Conservation (phyloP, 2,329 filamentous ascomycete species). For the Fusarium nelsonii region DNA sequence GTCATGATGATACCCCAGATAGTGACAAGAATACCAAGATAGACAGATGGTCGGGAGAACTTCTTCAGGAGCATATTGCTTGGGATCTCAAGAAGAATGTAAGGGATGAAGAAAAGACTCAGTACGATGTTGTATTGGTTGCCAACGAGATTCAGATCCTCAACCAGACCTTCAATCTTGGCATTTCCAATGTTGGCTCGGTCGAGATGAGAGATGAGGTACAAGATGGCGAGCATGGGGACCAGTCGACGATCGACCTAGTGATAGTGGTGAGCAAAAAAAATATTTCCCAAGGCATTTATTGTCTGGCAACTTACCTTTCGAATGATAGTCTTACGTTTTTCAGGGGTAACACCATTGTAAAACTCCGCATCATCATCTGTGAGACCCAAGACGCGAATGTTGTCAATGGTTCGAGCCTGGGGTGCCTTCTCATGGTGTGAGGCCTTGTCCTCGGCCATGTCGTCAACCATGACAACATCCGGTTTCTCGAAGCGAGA, state of each 20-base stretch:
- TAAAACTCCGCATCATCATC: conserved; percentile 32
- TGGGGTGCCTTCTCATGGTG: conserved; percentile 36
- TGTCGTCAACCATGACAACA: conserved; percentile 42
- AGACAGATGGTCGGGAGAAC: conserved; percentile 74
- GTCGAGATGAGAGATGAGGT: conserved; percentile 37
- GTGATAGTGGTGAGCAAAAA: conserved; percentile 10
- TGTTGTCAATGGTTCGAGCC: conserved; percentile 46
- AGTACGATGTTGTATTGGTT: conserved; percentile 65
- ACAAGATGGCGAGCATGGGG: conserved; percentile 33
- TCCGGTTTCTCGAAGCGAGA: conserved; percentile 41
- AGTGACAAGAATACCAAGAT: conserved; percentile 81
- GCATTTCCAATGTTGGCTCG: conserved; percentile 45
- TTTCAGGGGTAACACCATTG: conserved; percentile 22
- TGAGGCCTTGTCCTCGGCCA: conserved; percentile 1
- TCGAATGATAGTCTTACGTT: conserved; percentile 26
- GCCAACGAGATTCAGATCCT: conserved; percentile 62
- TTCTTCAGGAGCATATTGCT: conserved; percentile 82
- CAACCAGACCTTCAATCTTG: conserved; percentile 54
- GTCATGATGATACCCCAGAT: conserved; percentile 64
- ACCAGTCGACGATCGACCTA: conserved; percentile 39
- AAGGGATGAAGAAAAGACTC: conserved; percentile 68
- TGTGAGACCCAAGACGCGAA: conserved; percentile 49
- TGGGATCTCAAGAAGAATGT: conserved; percentile 68
- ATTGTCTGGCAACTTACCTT: conserved; percentile 30
- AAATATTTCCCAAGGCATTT: too few species aligned